Percentiles rank a stretch among this genome's conserved stretches.
Conservation (phyloP, 2,329 filamentous ascomycete species). For the Xylaria sp. region DNA sequence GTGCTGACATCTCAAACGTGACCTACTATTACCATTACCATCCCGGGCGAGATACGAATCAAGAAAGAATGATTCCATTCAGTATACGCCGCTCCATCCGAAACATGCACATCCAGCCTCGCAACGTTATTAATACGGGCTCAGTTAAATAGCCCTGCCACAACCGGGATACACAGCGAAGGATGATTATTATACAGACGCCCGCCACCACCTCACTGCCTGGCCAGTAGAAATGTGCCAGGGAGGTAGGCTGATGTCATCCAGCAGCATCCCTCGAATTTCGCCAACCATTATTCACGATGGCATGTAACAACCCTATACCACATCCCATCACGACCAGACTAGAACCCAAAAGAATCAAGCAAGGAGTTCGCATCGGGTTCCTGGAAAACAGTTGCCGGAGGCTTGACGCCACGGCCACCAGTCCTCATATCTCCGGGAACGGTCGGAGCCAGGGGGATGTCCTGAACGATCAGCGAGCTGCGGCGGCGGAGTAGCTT, state of each 20-base stretch:
- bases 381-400: slow-evolving; percentile 84
- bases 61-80: slow-evolving; percentile 3
- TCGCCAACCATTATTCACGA: neutral
- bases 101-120: neutral
- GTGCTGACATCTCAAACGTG: neutral
- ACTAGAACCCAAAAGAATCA: slow-evolving; percentile 89
- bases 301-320: neutral
- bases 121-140: neutral
- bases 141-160: neutral
- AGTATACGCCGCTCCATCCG: neutral
- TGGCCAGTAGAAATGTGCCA: neutral
- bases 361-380: slow-evolving; percentile 88
- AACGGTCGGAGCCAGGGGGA: slow-evolving; percentile 53
- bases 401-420: slow-evolving; percentile 53
- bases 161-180: neutral
- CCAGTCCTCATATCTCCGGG: slow-evolving; percentile 51
- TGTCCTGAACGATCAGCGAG: slow-evolving; percentile 80
- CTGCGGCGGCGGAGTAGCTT: slow-evolving; percentile 73
- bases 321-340: neutral
- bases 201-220: neutral
- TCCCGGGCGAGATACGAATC: neutral
- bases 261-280: neutral
- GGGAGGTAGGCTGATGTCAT: too few species aligned
- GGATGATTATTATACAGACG: slow-evolving; percentile 7
- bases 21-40: too few species aligned